These are phyloP conservation scores for Boletus rex-veris DNA, from an alignment of 768 basidiomycete genomes.

Conservation along the genomic window DNA sequence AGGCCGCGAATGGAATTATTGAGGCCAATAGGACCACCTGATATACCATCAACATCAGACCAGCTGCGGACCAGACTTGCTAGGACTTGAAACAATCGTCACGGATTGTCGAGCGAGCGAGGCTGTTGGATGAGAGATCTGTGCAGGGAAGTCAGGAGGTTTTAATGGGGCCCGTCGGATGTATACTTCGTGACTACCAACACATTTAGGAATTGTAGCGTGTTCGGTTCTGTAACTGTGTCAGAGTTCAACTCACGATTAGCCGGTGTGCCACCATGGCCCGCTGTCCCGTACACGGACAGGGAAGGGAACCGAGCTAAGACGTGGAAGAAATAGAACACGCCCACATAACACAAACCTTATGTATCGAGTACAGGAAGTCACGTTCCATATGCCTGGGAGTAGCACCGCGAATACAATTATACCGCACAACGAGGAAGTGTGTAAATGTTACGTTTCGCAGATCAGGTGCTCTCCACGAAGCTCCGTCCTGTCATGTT, in stretches of 20 bases:
- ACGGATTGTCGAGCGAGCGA: not conserved
- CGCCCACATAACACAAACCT: too few species aligned
- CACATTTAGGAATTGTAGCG: not conserved
- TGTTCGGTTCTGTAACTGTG: not conserved
- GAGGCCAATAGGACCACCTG: not conserved
- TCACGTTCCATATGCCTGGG: too few species aligned
- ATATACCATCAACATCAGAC: conserved; percentile 3
- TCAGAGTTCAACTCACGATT: not conserved
- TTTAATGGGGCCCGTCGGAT: not conserved
- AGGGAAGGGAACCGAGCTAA: too few species aligned
- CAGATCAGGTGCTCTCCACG: not conserved
- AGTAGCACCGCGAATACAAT: too few species aligned
- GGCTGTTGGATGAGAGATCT: not conserved
- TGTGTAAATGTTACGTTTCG: not conserved
- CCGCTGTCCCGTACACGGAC: too few species aligned
- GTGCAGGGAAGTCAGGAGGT: not conserved
- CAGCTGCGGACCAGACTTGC: not conserved
- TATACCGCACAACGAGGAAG: too few species aligned
- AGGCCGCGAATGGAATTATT: conserved; percentile 1
- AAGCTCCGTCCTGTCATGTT: not conserved
- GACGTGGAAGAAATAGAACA: too few species aligned
- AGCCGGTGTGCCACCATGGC: too few species aligned
- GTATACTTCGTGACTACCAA: conserved; percentile 1
- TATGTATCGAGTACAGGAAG: too few species aligned
- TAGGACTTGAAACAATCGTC: not conserved